phyloP scores from a whole-genome alignment of 768 basidiomycete species.

The Lactarius trivialis region DNA sequence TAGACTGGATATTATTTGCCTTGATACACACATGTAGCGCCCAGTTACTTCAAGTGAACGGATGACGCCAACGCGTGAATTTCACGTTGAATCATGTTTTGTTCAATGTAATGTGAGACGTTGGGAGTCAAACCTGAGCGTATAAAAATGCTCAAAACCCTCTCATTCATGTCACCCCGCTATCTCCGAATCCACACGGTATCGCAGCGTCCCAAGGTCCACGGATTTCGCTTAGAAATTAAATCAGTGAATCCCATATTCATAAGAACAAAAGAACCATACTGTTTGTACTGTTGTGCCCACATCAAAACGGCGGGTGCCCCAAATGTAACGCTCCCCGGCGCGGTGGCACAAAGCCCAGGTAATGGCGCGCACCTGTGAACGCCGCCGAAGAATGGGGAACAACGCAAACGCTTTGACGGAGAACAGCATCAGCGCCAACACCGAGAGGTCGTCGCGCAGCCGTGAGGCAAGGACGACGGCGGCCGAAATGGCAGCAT shows the following conservation, averaged over 20 bases:
- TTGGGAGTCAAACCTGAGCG: no score
- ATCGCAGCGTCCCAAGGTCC: conserved; percentile 87
- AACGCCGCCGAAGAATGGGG: conserved; percentile 66
- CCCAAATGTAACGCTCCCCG: conserved; percentile 57
- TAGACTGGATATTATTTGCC: no score
- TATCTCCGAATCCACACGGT: conserved; percentile 33
- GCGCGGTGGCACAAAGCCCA: conserved; percentile 42
- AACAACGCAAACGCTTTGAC: conserved; percentile 80
- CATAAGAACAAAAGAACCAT: conserved; percentile 27
- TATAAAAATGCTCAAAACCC: no score
- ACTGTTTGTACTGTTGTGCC: conserved; percentile 89
- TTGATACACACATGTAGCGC: no score
- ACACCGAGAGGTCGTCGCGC: conserved; percentile 75
- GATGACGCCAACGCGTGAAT: no score
- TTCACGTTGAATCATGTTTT: no score
- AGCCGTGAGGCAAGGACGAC: conserved; percentile 92
- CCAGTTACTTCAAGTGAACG: no score
- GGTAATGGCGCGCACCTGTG: conserved; percentile 62
- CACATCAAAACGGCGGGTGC: conserved; percentile 73
- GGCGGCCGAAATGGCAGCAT: conserved; percentile 87
- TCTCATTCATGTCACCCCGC: neutral
- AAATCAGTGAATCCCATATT: neutral
- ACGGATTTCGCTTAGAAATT: conserved; percentile 51
- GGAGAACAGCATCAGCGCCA: conserved; percentile 80
- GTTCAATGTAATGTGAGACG: no score